Evolutionary conservation across 139 green algal species (phyloP), one percentile per base, ranked within the genome.

Genomic region (Chlorella sp.): DNA sequence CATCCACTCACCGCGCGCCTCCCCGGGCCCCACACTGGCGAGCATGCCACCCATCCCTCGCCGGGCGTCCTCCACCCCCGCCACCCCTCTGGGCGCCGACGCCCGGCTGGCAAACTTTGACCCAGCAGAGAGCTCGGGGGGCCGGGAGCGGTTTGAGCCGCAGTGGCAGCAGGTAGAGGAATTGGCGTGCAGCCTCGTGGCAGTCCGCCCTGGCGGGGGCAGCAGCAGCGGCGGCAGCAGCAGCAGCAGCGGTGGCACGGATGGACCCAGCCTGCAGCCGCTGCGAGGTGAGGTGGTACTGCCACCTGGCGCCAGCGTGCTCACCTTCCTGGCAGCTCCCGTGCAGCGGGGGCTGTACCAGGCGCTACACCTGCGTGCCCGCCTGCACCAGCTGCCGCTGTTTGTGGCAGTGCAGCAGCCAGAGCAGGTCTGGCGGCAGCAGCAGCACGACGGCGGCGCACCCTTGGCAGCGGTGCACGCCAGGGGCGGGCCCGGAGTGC

Each of bases 91-190:
- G 60, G 60, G 34, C 16, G 57, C 36, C 4, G 60, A 15, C 1
- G 80, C 30, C 12, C 32, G 15, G 19, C 37, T 81, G 75, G 34
- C 37, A 78, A 16, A n/a, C 68, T 39, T 60, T 66, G 71, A 48
- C 71, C 18, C 26, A 11, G 61, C 39, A 28, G 75, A 36, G 4
- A 48, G 32, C 36, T 22, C 30, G 3, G 66, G 19, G 18, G 79
- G 32, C 0, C 71, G 61, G 0, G 86, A 85, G 28, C 78, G 82
- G 0, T 91, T 84, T 61, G 86, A 75, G 37, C 84, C 83, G 14
- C 42, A 88, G 21, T 96, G 94, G 94, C 92, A 95, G 83, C 89
- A 93, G 64, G 91, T 92, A 1, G 93, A 96, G 83, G 92, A 95
- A 86, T 53, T 96, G 21, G 2, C 40, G 18, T 94, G 84, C 87